These are phyloP conservation scores for Botrytis deweyae DNA, from an alignment of 2,329 filamentous ascomycete genomes.

Conservation along the genomic window DNA sequence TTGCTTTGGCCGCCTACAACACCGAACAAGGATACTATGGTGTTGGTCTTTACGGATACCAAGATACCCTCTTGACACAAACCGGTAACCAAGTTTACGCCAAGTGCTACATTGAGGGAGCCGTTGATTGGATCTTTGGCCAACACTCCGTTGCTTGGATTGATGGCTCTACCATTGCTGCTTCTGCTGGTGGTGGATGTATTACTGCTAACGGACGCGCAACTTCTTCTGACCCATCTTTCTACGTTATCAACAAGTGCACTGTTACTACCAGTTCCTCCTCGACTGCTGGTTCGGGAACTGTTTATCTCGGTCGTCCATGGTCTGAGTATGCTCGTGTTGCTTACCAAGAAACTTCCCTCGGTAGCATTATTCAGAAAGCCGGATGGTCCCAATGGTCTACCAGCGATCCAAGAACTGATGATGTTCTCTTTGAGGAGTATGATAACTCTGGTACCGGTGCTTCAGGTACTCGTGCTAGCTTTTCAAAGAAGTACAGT, in stretches of 20 bases:
- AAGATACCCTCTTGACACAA: conserved; percentile 54
- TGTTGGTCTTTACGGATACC: conserved; percentile 53
- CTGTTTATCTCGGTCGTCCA: conserved; percentile 53
- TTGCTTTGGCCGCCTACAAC: conserved; percentile 53
- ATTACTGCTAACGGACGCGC: conserved; percentile 45
- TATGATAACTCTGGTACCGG: conserved; percentile 54
- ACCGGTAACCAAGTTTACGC: conserved; percentile 56
- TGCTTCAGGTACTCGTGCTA: conserved; percentile 48
- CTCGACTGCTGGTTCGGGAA: conserved; percentile 42
- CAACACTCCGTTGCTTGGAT: conserved; percentile 45
- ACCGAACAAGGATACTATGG: conserved; percentile 57
- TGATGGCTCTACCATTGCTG: conserved; percentile 48
- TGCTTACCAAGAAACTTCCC: conserved; percentile 48
- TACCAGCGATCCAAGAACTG: conserved; percentile 44
- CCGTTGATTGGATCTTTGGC: conserved; percentile 61
- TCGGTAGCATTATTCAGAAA: conserved; percentile 51
- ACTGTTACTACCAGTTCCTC: conserved; percentile 45
- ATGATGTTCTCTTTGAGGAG: conserved; percentile 52
- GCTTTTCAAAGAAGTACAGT: conserved; percentile 45
- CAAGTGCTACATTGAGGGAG: conserved; percentile 55
- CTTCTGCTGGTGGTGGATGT: conserved; percentile 43
- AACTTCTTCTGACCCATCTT: conserved; percentile 43
- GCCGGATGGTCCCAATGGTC: conserved; percentile 54
- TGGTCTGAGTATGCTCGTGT: conserved; percentile 54
- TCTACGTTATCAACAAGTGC: conserved; percentile 52